Evolutionary conservation across 805 yeast genomes (phyloP), one percentile per base, ranked within the genome.

Genomic region (Spathaspora hagerdaliae): DNA sequence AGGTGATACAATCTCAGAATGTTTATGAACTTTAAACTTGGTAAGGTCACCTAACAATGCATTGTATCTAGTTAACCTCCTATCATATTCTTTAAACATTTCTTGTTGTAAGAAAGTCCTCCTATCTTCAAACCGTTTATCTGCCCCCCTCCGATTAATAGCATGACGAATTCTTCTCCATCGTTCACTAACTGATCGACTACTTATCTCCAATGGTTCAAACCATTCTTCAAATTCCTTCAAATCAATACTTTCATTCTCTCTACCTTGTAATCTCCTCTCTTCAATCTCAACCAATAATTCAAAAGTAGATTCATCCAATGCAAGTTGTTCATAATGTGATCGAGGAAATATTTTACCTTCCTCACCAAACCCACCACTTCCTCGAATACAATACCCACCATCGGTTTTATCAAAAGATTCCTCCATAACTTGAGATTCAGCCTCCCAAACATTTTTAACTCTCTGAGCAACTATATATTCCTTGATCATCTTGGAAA

Each of bases 231-330:
- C 14, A 33, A 31, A 33, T 5, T 39, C 35, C 7, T 39, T 39
- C 9, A 46, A 27, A 13, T 46, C 29, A 2, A 39, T 15, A 3
- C 8, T 27, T n/a, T 38, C 26, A 31, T 27, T 11, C 33, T 38
- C n/a, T 7, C n/a, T 27, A 19, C 44, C 38, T 9, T 36, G 12
- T 7, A 6, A 14, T 27, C 13, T 39, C 5, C 37, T 14, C 8
- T 33, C 26, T 15, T 46, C 45, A 9, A 39, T 15, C 5, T 55
- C 57, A 37, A 67, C 29, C 2, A 58, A 40, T 39, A 43, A 52
- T 49, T 71, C 75, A 73, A 73, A 71, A 4, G 50, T 33, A 0
- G 68, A 73, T 51, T 71, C 75, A 11, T 51, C 51, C 10, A 41
- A 45, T 7, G 60, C 65, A 38, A 59, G 49, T 15, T 54, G 40